phyloP scores from a whole-genome alignment of 192 early-diverging fungal genomes.

The Linnemannia zychae region DNA sequence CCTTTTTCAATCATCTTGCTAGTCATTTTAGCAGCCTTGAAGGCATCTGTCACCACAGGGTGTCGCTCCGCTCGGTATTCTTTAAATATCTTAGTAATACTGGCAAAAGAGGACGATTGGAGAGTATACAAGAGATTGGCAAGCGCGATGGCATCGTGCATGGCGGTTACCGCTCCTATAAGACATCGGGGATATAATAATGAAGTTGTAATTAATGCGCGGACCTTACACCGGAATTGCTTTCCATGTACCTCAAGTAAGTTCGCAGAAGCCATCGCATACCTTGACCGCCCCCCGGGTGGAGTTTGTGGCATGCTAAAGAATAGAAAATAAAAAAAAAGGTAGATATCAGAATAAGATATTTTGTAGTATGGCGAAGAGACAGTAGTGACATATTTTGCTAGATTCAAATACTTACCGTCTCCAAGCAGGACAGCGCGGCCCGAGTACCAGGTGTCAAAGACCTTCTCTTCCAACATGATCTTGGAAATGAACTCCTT shows the following conservation, averaged over 20 bases:
- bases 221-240: too few species aligned
- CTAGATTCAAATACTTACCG: neutral
- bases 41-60: neutral
- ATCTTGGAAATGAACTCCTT: slow-evolving; percentile 7
- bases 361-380: neutral
- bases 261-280: too few species aligned
- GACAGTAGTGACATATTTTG: too few species aligned
- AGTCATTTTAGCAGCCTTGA: neutral
- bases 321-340: neutral
- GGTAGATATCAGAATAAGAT: neutral
- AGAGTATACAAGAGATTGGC: neutral
- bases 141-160: neutral
- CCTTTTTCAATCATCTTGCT: neutral
- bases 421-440: slow-evolving; percentile 10
- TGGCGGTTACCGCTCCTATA: neutral
- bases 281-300: neutral
- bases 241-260: too few species aligned
- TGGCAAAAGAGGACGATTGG: neutral
- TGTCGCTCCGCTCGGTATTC: neutral
- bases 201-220: too few species aligned
- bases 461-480: slow-evolving; percentile 14
- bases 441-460: neutral
- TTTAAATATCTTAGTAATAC: neutral
- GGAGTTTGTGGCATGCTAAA: neutral
- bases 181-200: neutral